Percentiles rank a stretch among this genome's conserved stretches.
These are phyloP conservation scores for Eucalyptus rudis DNA, from an alignment of 345 rosid genomes.

Conservation along the genomic window DNA sequence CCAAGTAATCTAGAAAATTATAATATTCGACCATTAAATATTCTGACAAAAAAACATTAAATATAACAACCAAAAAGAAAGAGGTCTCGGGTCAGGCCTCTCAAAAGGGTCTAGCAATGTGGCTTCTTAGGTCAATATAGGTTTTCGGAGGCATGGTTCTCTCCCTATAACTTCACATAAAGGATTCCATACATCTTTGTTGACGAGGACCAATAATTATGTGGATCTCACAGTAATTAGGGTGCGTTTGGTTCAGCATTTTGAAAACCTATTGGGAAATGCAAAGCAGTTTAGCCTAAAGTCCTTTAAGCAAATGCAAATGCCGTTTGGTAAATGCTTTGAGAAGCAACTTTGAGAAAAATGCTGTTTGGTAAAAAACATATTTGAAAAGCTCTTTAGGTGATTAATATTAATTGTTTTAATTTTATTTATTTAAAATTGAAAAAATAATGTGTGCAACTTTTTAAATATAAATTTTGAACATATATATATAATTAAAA, in stretches of 20 bases:
- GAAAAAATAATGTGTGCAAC: too few relatives aligned
- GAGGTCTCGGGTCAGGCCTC: not conserved
- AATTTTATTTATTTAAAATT: too few relatives aligned
- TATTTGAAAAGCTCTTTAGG: rapidly evolving
- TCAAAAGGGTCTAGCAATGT: not conserved
- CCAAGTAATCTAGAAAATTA: not conserved
- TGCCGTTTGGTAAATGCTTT: rapidly evolving
- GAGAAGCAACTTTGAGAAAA: rapidly evolving
- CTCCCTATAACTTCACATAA: not conserved
- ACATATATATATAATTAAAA: too few relatives aligned
- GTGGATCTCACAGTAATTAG: not conserved
- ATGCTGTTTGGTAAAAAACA: rapidly evolving
- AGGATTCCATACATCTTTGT: not conserved
- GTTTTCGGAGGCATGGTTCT: not conserved
- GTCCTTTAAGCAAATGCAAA: rapidly evolving
- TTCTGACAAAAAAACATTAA: not conserved
- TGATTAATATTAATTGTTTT: too few relatives aligned
- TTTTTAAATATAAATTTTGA: too few relatives aligned
- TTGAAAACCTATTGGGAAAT: rapidly evolving
- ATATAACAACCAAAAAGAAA: not conserved
- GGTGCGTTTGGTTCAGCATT: too few relatives aligned
- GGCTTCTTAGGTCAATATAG: not conserved
- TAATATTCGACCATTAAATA: not conserved
- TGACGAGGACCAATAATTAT: not conserved
- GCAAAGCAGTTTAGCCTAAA: too few relatives aligned